Evolutionary conservation across 768 basidiomycete species (phyloP).

Genomic region (Galerina sulciceps): DNA sequence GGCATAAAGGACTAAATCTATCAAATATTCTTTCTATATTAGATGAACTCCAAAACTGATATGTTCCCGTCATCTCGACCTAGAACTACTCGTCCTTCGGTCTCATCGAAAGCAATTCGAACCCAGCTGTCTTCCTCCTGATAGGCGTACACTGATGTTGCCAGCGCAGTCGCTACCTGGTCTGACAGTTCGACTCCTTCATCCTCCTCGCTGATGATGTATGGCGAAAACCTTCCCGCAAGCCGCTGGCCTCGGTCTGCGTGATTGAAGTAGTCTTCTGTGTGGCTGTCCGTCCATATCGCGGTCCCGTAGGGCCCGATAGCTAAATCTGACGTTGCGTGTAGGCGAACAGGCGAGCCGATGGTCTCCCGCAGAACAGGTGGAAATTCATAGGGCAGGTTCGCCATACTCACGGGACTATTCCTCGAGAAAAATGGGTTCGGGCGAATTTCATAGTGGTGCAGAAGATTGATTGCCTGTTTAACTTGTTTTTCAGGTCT

Average conservation of each 20-base stretch:
- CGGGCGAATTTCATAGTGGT: slow-evolving; percentile 57
- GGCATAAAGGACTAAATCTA: no score
- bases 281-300: slow-evolving; percentile 69
- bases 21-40: no score
- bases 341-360: slow-evolving; percentile 60
- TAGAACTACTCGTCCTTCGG: slow-evolving; percentile 49
- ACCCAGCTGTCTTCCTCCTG: slow-evolving; percentile 56
- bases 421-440: slow-evolving; percentile 40
- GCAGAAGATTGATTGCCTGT: slow-evolving; percentile 68
- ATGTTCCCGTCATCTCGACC: slow-evolving; percentile 53
- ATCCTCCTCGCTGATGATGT: slow-evolving; percentile 17
- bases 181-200: slow-evolving; percentile 28
- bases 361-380: slow-evolving; percentile 44
- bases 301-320: slow-evolving; percentile 65
- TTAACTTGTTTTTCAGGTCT: background rate
- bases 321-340: slow-evolving; percentile 54
- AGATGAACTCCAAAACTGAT: slow-evolving; percentile 53
- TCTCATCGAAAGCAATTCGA: slow-evolving; percentile 48
- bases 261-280: slow-evolving; percentile 49
- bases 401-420: slow-evolving; percentile 30
- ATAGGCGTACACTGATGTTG: slow-evolving; percentile 48
- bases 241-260: slow-evolving; percentile 62
- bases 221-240: slow-evolving; percentile 42
- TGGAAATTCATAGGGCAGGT: slow-evolving; percentile 49
- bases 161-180: slow-evolving; percentile 30